Percentiles rank a stretch among this genome's conserved stretches.
phyloP scores from a whole-genome alignment of 1,284 basidiomycete species.

The Moesziomyces parantarcticus region DNA sequence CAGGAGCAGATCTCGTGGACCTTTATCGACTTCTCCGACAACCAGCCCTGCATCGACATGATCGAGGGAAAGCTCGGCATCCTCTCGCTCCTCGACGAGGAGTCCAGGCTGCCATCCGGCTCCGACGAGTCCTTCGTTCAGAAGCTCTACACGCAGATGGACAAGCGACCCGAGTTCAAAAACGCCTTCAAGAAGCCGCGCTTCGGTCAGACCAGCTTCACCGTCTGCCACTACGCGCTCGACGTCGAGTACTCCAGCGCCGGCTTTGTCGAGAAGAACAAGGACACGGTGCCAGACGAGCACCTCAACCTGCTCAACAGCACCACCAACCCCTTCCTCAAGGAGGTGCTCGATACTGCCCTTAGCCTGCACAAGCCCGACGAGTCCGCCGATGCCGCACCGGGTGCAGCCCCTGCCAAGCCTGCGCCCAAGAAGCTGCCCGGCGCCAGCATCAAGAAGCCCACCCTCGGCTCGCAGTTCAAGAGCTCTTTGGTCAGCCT shows the following conservation, averaged over 20 bases:
- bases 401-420: conserved; percentile 23
- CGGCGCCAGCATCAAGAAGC: conserved; percentile 82
- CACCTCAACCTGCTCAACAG: conserved; percentile 86
- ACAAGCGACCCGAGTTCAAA: conserved; percentile 82
- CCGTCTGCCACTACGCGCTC: conserved; percentile 96
- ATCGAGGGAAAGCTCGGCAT: conserved; percentile 98
- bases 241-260: conserved; percentile 99
- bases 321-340: conserved; percentile 91
- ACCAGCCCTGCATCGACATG: conserved; percentile 97
- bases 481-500: conserved; percentile 91
- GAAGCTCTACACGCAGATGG: conserved; percentile 88
- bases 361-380: conserved; percentile 48
- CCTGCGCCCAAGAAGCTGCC: conserved; percentile 50
- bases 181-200: conserved; percentile 96
- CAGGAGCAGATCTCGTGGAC: conserved; percentile 99
- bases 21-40: conserved; percentile 98
- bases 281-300: conserved; percentile 98
- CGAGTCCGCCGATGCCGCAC: conserved; percentile 27
- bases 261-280: conserved; percentile 98
- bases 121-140: conserved; percentile 92
- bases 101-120: conserved; percentile 94
- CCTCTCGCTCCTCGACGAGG: conserved; percentile 93
- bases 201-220: conserved; percentile 96
- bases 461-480: conserved; percentile 98
- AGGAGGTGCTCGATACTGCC: conserved; percentile 83